Base-by-base conservation (phyloP, 257 asterid genomes). In the Anisodus tanguticus region DNA sequence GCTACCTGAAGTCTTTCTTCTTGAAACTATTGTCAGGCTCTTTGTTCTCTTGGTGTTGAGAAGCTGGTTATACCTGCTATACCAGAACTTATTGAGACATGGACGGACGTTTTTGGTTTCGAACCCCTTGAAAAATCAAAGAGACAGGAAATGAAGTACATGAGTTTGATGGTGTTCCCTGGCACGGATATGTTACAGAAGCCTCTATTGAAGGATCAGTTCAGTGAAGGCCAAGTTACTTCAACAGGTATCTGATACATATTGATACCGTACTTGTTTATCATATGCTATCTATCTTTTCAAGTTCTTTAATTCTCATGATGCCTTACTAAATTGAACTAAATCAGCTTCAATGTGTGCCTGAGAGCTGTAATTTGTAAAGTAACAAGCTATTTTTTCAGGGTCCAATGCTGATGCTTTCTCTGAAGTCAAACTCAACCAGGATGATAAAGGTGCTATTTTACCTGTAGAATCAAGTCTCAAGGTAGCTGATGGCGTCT, bases 31-130 rank as follows among this genome's bases (percentile, higher is more conserved):
- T 84, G 55, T 80, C 92, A 97, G 99, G 94, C 89, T 84, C 98
- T 97, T 70, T 19, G 86, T 87, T 89, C 94, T 83, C 91, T 97
- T 83, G 93, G 91, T 80, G 93, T 97, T 77, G 90, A 89, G 89
- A 91, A 90, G 72, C 89, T 97, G 85, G 94, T 97, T 41, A 93
- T 97, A 85, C 99, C 98, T 19, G 98, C 99, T 66, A 90, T 97
- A 84, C 83, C 96, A 49, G 96, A 93, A 82, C 94, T 95, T 6
- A 87, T 77, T 17, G 92, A 94, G 80, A 97, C 98, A 26, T 97
- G 99, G 99, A 97, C 98, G 19, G 88, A 91, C 35, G 90, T 90
- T 62, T 97, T 97, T 77, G 97, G 95, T 79, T 97, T 97, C 85
- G 31, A 17, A 6, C 93, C 95, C 69, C 90, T 97, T 51, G 94